Percentiles rank a stretch among this genome's conserved stretches.
These are phyloP conservation scores for Adenanthera pavonina DNA, from an alignment of 306 rosid genomes.

Conservation along the genomic window DNA sequence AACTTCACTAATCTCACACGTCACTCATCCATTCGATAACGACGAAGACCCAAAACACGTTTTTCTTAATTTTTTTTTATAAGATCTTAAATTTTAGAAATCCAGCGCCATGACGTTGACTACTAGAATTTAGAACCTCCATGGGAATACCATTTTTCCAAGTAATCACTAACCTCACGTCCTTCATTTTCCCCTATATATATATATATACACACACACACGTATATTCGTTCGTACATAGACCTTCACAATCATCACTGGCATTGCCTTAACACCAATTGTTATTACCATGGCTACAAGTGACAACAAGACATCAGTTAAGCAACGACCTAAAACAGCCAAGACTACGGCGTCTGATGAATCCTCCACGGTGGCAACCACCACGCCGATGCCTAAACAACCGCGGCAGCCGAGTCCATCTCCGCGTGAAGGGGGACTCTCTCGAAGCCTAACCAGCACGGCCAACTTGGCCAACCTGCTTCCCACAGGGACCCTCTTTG, in stretches of 20 bases:
- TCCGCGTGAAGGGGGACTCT: conserved; percentile 42
- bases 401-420: background rate
- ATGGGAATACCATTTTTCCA: conserved; percentile 8
- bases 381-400: background rate
- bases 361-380: background rate
- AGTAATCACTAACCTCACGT: background rate
- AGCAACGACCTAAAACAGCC: conserved; percentile 34
- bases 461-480: conserved; percentile 76
- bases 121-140: conserved; percentile 30
- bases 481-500: conserved; percentile 74
- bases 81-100: background rate
- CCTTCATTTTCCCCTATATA: background rate
- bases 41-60: background rate
- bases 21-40: background rate
- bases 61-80: background rate
- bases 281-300: too few species aligned
- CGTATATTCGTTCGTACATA: too few species aligned
- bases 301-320: conserved; percentile 29
- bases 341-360: conserved; percentile 6
- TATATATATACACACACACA: background rate
- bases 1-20: background rate
- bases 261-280: too few species aligned
- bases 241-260: too few species aligned
- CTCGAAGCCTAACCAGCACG: conserved; percentile 53
- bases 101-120: conserved; percentile 12